These are phyloP conservation scores for Hanseniaspora guilliermondii DNA, from an alignment of 805 yeast genomes.

Conservation along the genomic window DNA sequence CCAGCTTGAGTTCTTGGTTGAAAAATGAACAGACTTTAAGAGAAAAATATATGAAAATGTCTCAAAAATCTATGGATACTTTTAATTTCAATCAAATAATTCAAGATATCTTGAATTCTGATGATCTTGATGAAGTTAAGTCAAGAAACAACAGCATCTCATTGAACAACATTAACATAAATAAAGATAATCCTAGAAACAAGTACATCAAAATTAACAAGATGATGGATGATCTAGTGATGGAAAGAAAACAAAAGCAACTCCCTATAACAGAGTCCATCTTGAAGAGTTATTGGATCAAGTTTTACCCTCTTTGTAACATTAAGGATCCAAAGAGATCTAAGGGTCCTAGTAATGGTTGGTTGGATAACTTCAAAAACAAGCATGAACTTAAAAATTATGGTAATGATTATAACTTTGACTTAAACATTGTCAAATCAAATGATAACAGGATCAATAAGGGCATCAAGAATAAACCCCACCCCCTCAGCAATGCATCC, in stretches of 20 bases:
- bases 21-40: constrained; percentile 41
- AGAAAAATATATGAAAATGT: constrained; percentile 31
- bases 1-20: constrained; percentile 50
- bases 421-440: background rate
- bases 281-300: constrained; percentile 44
- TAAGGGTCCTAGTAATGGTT: constrained; percentile 47
- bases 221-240: constrained; percentile 46
- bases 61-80: constrained; percentile 17
- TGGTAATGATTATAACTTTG: background rate
- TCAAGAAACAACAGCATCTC: constrained; percentile 13
- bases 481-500: background rate
- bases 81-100: constrained; percentile 6
- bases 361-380: constrained; percentile 50
- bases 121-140: background rate
- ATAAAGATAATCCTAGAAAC: constrained; percentile 21
- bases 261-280: constrained; percentile 44
- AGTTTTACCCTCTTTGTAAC: constrained; percentile 43
- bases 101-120: constrained; percentile 2
- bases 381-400: constrained; percentile 34
- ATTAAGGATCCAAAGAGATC: constrained; percentile 49
- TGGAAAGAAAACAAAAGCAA: constrained; percentile 32
- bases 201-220: constrained; percentile 47
- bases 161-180: background rate
- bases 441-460: background rate
- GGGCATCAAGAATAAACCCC: background rate